phyloP scores from a whole-genome alignment of 1,284 basidiomycete genomes.

The Heterobasidion irregulare region DNA sequence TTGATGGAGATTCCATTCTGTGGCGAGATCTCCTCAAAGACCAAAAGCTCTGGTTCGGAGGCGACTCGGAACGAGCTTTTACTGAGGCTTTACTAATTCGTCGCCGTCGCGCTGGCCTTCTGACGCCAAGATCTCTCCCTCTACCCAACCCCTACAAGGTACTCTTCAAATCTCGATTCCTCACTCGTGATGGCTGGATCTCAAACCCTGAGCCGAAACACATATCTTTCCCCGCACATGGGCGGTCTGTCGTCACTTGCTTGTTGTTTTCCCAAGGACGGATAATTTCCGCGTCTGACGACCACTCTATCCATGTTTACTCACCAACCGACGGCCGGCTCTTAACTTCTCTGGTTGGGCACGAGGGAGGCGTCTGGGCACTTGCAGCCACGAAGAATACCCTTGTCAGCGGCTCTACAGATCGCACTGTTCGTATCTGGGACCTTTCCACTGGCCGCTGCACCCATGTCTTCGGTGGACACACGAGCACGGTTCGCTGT shows the following conservation, averaged over 20 bases:
- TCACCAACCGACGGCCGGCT: slow-evolving; percentile 74
- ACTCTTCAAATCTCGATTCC: slow-evolving; percentile 77
- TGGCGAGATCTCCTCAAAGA: slow-evolving; percentile 77
- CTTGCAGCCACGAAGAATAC: slow-evolving; percentile 78
- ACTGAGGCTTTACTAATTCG: slow-evolving; percentile 53
- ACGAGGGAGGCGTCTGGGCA: slow-evolving; percentile 96
- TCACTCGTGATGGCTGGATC: slow-evolving; percentile 73
- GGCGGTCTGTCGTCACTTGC: slow-evolving; percentile 87
- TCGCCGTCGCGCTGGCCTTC: slow-evolving; percentile 36
- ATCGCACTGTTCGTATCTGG: slow-evolving; percentile 93
- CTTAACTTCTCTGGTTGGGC: slow-evolving; percentile 71
- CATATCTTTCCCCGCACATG: slow-evolving; percentile 79
- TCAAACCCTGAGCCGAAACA: slow-evolving; percentile 67
- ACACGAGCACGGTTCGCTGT: slow-evolving; percentile 90
- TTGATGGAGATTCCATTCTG: slow-evolving; percentile 77
- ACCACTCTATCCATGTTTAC: slow-evolving; percentile 90
- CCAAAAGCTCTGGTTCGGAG: slow-evolving; percentile 81
- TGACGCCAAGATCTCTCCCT: slow-evolving; percentile 39
- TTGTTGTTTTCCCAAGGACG: slow-evolving; percentile 88
- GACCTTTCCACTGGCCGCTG: slow-evolving; percentile 73
- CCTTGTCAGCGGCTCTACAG: slow-evolving; percentile 89
- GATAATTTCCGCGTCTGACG: slow-evolving; percentile 92
- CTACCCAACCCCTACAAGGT: slow-evolving; percentile 80
- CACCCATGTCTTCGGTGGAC: slow-evolving; percentile 88
- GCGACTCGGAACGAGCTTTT: slow-evolving; percentile 66